Evolutionary conservation across 768 basidiomycete species (phyloP), one percentile per base, ranked within the genome.

Genomic region (Lentinus brumalis): DNA sequence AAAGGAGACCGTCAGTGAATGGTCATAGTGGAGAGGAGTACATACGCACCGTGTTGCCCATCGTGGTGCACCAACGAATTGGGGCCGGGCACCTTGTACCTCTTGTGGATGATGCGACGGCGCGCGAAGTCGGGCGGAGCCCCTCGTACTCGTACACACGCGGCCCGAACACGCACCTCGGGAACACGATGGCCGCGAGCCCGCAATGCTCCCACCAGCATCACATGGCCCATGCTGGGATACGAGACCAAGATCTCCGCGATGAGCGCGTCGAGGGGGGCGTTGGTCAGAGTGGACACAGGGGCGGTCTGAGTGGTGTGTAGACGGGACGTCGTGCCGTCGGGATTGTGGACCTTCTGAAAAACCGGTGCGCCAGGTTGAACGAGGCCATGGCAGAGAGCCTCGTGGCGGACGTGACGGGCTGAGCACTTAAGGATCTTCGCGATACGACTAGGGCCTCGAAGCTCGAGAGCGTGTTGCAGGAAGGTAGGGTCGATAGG

Each of bases 11-110:
- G 21, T 26, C 1, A 26, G 21, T 26, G 21, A 26, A 26, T 2
- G 21, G n/a, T n/a, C n/a, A n/a, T n/a, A 35, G 35, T 3, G 16
- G 11, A 26, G 14, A 39, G 45, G 14, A 16, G 6, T 2, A 26
- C 21, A 26, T 26, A n/a, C 63, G n/a, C 45, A 59, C 62, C 64
- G 42, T 67, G 70, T 18, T 70, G 61, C 0, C 66, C 70, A 41
- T 72, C 71, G 38, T 65, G 61, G 47, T 72, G 69, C 60, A 66
- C 68, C 7, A 71, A 58, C 6, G 64, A 59, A 47, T 68, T 68
- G n/a, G 62, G 58, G 8, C 65, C 65, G 4, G 67, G 57, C 3
- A 71, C 69, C 2, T 45, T 11, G 50, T 72, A 72, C 30, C 11
- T 42, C n/a, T 56, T 15, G 35, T 51, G 58, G 5, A 46, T 30